Evolutionary conservation across 2,329 filamentous ascomycete genomes (phyloP), one percentile per base, ranked within the genome.

Genomic region (Calonectria pauciramosa): DNA sequence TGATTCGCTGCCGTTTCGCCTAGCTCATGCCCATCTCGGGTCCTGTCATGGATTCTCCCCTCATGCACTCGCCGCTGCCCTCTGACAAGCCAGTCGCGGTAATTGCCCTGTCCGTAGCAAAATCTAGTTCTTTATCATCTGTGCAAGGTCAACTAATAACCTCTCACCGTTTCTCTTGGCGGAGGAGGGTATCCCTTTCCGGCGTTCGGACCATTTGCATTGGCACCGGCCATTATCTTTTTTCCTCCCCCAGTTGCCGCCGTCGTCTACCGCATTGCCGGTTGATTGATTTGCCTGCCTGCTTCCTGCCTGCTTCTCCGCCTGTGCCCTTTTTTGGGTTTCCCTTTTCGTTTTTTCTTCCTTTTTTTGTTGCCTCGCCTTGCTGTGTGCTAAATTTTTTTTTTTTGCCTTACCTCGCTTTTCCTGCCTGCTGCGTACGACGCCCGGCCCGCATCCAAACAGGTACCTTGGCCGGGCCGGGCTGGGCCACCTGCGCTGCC

Each of bases 401-500:
- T 28, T 8, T 34, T 34, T 23, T 38, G 34, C 56, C 32, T 60
- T 65, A 8, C 60, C 60, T 30, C 41, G 41, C 41, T 47, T 47
- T 47, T 14, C 51, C 23, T 54, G 51, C 51, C 23, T 30, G 51
- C 23, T 30, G 51, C 23, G 23, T 54, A 54, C 51, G 13, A 32
- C 26, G 16, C 36, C 60, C 36, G 26, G 60, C 38, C 38, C 60
- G 60, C 60, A 44, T 44, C 38, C 38, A 65, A 65, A 65, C 28
- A 65, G 28, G 36, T 65, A 47, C 26, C 26, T 65, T 26, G 65
- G 10, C 60, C 60, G 60, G 60, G 38, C 59, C 49, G 38, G 66
- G n/a, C 52, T 23, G 68, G 65, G 65, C 47, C 65, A 68, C 47
- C 47, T 64, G 71, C 59, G 52, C 71, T 65, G 32, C 71, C 26